A percentile compares a stretch with the other conserved stretches of the same genome.
Evolutionary conservation across 257 asterid genomes (phyloP).

Genomic region (Lavandula angustifolia): DNA sequence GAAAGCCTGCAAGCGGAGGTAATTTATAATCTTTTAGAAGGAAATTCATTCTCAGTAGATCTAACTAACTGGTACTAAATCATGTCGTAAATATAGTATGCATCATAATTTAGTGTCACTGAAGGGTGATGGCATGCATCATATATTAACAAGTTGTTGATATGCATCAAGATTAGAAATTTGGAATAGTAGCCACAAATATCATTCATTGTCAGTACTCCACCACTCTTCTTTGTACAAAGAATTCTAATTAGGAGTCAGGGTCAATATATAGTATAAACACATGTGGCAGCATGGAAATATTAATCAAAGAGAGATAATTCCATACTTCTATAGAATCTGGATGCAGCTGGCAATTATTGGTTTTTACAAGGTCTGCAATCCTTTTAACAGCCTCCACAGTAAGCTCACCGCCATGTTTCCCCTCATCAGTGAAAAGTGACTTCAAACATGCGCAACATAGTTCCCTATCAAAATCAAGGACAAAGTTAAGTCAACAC

Average conservation of each 20-base stretch:
- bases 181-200: background rate
- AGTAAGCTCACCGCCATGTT: too few species aligned
- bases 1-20: conserved; percentile 50
- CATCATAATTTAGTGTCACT: background rate
- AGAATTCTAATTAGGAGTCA: background rate
- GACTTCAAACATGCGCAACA: conserved; percentile 71
- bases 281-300: conserved; percentile 9
- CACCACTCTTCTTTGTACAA: background rate
- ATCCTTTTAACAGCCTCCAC: conserved; percentile 85
- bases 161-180: background rate
- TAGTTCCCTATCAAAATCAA: conserved; percentile 55
- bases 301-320: conserved; percentile 12
- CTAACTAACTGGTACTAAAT: conserved; percentile 12
- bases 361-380: conserved; percentile 70
- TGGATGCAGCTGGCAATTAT: conserved; percentile 82
- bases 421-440: conserved; percentile 72
- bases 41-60: background rate
- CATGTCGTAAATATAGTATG: background rate
- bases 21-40: background rate
- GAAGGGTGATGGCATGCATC: background rate
- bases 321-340: conserved; percentile 79
- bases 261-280: conserved; percentile 3
- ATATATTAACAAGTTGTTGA: background rate
- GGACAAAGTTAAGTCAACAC: conserved; percentile 15
- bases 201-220: conserved; percentile 5